phyloP scores from a whole-genome alignment of 169 alveolate genomes.

The Eimeria sp. region DNA sequence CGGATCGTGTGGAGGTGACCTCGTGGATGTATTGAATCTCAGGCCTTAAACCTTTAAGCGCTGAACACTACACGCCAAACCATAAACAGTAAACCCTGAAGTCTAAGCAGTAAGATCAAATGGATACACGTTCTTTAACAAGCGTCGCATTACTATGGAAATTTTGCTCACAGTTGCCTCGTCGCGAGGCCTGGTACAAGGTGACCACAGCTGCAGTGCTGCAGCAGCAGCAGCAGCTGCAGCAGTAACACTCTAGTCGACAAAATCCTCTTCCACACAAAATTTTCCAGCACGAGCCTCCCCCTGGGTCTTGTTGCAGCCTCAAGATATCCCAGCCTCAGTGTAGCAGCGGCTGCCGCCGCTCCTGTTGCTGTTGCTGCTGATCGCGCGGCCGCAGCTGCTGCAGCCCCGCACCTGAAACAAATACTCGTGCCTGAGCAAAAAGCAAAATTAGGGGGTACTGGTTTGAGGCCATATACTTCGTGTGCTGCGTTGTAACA shows the following conservation, averaged over 20 bases:
- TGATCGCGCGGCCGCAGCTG: conserved; percentile 7
- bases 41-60: not conserved
- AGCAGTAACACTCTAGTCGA: not conserved
- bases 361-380: conserved; percentile 10
- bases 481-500: not conserved
- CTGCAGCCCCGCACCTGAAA: conserved; percentile 45
- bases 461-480: not conserved
- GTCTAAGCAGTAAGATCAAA: not conserved
- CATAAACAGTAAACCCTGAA: not conserved
- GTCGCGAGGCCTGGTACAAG: not conserved
- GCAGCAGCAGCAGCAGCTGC: conserved; percentile 26
- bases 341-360: not conserved
- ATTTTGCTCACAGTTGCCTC: no score
- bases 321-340: not conserved
- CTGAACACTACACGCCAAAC: not conserved
- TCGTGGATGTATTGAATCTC: not conserved
- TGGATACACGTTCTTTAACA: no score
- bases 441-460: not conserved
- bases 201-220: not conserved
- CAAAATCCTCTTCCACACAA: not conserved
- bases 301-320: not conserved
- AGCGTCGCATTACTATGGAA: no score
- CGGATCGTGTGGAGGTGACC: conserved; percentile 30
- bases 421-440: not conserved
- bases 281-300: not conserved